A percentile compares a stretch with the other conserved stretches of the same genome.
phyloP scores from a whole-genome alignment of 2,329 filamentous ascomycete species.

The Apiospora aurea region DNA sequence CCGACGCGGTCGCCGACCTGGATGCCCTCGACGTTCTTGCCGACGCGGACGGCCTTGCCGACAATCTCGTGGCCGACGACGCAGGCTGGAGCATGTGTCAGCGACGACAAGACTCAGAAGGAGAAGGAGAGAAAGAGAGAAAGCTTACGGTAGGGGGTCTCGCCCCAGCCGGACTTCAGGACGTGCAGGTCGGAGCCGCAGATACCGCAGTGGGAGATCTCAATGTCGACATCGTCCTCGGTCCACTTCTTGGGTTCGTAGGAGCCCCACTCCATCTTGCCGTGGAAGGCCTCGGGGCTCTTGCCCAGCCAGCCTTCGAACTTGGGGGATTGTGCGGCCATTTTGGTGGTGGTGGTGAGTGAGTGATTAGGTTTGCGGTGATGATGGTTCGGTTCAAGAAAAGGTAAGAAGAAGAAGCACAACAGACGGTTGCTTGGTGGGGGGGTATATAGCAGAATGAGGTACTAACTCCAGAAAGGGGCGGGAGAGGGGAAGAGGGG shows the following conservation, averaged over 20 bases:
- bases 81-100: conserved; percentile 25
- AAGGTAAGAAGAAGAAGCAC: neutral
- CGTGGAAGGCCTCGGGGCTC: conserved; percentile 46
- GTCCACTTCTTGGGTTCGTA: conserved; percentile 68
- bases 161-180: conserved; percentile 27
- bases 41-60: conserved; percentile 50
- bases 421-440: neutral
- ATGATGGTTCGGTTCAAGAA: neutral
- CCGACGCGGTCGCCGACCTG: conserved; percentile 35
- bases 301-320: conserved; percentile 57
- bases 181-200: conserved; percentile 58
- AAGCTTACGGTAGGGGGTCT: conserved; percentile 28
- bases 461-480: neutral
- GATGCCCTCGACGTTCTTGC: conserved; percentile 45
- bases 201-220: conserved; percentile 68
- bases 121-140: too few species aligned
- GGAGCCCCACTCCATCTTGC: conserved; percentile 59
- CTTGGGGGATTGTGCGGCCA: conserved; percentile 40
- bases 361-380: neutral
- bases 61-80: conserved; percentile 56
- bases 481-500: neutral
- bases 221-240: conserved; percentile 68
- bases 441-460: conserved; percentile 5
- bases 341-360: neutral
- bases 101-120: neutral